Conservation (phyloP, 2,329 filamentous ascomycete species). For the Fusarium praegraminearum region DNA sequence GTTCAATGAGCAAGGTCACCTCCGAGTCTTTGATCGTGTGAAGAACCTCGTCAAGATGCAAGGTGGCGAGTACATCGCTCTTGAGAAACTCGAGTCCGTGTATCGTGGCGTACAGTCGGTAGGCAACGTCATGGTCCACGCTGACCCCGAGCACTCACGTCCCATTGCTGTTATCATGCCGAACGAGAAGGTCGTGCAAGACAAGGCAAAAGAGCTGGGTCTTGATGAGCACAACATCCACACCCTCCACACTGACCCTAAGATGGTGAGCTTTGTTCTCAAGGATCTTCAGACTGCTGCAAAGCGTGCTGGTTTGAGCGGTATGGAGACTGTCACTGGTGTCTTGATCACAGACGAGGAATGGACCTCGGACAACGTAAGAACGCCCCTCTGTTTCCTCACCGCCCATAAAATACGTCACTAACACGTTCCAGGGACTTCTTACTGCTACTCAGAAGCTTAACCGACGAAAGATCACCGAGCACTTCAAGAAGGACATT, state of each 20-base stretch:
- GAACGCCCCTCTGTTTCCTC: conserved; percentile 52
- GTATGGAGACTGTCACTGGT: conserved; percentile 80
- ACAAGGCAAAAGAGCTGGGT: conserved; percentile 69
- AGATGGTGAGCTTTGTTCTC: conserved; percentile 70
- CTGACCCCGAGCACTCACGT: conserved; percentile 78
- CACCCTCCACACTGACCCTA: conserved; percentile 73
- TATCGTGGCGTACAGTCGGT: conserved; percentile 86
- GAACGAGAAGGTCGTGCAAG: conserved; percentile 72
- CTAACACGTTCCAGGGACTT: conserved; percentile 60
- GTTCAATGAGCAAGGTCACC: conserved; percentile 81
- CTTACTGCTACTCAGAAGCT: conserved; percentile 73
- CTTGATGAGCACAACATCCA: conserved; percentile 77
- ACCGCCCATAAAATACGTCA: neutral
- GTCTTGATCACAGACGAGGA: conserved; percentile 86
- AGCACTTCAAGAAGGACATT: conserved; percentile 65
- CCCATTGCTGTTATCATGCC: conserved; percentile 84
- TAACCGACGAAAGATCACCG: conserved; percentile 65
- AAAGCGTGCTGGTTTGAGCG: conserved; percentile 73
- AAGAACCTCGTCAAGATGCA: conserved; percentile 98
- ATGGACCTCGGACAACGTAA: conserved; percentile 87
- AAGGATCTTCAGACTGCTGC: conserved; percentile 77
- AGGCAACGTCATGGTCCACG: conserved; percentile 88
- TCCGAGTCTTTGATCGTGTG: conserved; percentile 93
- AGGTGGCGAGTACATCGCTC: conserved; percentile 95
- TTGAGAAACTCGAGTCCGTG: conserved; percentile 94